Conservation (phyloP, 331 rosid species). For the Saraca asoca region DNA sequence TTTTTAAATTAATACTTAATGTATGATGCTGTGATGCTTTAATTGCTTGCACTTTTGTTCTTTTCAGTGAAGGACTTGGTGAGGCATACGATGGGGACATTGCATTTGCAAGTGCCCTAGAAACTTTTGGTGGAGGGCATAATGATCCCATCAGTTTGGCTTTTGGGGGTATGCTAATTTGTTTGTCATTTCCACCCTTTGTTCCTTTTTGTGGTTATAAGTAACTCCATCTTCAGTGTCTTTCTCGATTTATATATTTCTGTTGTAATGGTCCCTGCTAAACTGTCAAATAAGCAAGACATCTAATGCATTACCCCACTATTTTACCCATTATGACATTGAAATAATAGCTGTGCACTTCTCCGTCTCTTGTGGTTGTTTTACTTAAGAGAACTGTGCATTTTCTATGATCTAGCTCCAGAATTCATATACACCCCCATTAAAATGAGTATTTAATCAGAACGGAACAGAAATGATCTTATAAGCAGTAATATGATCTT, state of each 20-base stretch:
- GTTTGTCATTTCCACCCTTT: neutral
- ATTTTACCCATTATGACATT: slow-evolving; percentile 12
- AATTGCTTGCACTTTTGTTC: slow-evolving; percentile 36
- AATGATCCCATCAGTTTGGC: slow-evolving; percentile 99
- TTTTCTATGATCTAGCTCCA: too few species aligned
- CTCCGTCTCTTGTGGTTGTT: slow-evolving; percentile 15
- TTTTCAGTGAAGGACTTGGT: slow-evolving; percentile 92
- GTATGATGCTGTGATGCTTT: slow-evolving; percentile 24
- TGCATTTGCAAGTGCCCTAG: slow-evolving; percentile 97
- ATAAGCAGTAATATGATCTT: too few species aligned
- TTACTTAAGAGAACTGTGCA: neutral
- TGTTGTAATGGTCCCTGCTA: neutral
- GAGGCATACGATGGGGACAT: slow-evolving; percentile 99
- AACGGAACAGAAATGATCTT: too few species aligned
- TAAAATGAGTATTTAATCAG: too few species aligned
- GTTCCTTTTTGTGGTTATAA: slow-evolving; percentile 6
- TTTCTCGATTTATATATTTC: neutral
- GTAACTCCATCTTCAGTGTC: slow-evolving; percentile 8
- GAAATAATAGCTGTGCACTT: slow-evolving; percentile 27
- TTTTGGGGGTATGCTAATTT: slow-evolving; percentile 76
- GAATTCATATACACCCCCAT: too few species aligned
- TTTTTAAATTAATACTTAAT: slow-evolving; percentile 10
- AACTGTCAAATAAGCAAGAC: neutral
- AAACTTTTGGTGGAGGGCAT: slow-evolving; percentile 98
- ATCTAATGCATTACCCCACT: slow-evolving; percentile 2